Conservation (phyloP, 768 basidiomycete genomes). For the Xerocomellus intermedius region DNA sequence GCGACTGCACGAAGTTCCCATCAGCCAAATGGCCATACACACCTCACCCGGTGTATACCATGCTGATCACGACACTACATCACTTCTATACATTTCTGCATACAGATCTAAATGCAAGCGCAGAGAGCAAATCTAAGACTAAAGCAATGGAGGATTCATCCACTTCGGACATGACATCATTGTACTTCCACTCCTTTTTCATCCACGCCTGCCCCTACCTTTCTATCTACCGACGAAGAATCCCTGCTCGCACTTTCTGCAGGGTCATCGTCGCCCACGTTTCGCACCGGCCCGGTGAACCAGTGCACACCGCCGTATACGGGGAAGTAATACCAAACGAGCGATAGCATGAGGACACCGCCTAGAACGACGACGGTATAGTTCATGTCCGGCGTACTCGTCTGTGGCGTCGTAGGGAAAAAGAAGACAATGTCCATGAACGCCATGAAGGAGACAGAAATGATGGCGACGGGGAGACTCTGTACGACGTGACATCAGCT, state of each 20-base stretch:
- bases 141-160: not conserved
- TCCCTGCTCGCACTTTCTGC: not conserved
- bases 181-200: not conserved
- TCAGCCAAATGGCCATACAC: too few relatives aligned
- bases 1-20: too few relatives aligned
- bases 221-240: not conserved
- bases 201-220: not conserved
- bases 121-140: not conserved
- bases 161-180: not conserved
- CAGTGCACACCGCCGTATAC: conserved; percentile 68
- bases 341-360: conserved; percentile 53
- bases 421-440: conserved; percentile 62
- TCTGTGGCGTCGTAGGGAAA: conserved; percentile 55
- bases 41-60: not conserved
- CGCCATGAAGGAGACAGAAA: conserved; percentile 61
- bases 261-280: conserved; percentile 32
- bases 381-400: conserved; percentile 57
- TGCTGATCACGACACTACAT: too few relatives aligned
- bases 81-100: not conserved
- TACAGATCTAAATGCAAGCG: too few relatives aligned
- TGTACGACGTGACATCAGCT: conserved; percentile 23
- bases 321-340: conserved; percentile 68
- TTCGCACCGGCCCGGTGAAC: conserved; percentile 66
- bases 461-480: conserved; percentile 54
- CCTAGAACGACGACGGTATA: conserved; percentile 68